These are phyloP conservation scores for Dioszegia hungarica DNA, from an alignment of 768 basidiomycete species.

Conservation along the genomic window DNA sequence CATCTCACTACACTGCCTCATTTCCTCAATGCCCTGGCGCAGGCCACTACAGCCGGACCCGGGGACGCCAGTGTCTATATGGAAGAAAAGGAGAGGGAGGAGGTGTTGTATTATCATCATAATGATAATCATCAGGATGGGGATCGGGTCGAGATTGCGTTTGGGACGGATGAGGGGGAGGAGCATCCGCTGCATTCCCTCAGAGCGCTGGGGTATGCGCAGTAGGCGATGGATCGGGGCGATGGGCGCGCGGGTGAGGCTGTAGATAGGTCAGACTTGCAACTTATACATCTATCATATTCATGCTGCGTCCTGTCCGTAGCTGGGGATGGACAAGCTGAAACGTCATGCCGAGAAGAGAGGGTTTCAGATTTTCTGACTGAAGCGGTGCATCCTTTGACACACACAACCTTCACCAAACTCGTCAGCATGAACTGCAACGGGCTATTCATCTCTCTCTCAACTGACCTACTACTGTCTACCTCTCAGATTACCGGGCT, in stretches of 20 bases:
- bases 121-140: background rate
- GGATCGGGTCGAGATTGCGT: constrained; percentile 4
- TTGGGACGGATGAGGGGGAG: constrained; percentile 8
- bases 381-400: background rate
- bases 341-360: background rate
- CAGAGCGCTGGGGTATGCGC: constrained; percentile 6
- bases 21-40: constrained; percentile 1
- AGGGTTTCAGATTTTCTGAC: background rate
- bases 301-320: too few relatives aligned
- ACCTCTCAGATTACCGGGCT: too few relatives aligned
- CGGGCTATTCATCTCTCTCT: too few relatives aligned
- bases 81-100: constrained; percentile 6
- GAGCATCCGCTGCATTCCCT: constrained; percentile 7
- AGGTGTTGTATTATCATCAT: background rate
- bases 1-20: background rate
- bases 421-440: too few relatives aligned
- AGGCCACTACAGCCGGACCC: background rate
- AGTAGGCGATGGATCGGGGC: background rate
- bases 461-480: too few relatives aligned
- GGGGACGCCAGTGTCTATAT: background rate
- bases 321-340: background rate
- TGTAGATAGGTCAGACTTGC: background rate
- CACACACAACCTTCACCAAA: background rate
- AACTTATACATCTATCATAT: too few relatives aligned
- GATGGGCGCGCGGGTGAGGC: background rate